A percentile compares a stretch with the other conserved stretches of the same genome.
phyloP scores from a whole-genome alignment of 441 rosid genomes.

The Jatropha multifida region DNA sequence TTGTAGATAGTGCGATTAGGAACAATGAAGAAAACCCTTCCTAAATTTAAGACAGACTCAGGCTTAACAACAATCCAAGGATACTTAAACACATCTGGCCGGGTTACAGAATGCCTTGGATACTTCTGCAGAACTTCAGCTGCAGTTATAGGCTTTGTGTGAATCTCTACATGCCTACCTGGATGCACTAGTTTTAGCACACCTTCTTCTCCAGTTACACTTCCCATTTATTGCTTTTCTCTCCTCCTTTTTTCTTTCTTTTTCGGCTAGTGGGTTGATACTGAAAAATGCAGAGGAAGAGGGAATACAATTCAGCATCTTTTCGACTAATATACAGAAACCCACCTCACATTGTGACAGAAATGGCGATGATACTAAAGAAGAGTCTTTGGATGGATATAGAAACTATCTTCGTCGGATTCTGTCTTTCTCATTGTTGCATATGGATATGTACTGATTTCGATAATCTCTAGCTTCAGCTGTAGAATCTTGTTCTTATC shows the following conservation, averaged over 20 bases:
- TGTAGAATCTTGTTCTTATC: background rate
- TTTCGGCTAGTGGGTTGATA: background rate
- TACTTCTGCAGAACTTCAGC: conserved; percentile 41
- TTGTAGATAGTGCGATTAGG: conserved; percentile 38
- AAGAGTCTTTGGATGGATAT: conserved; percentile 18
- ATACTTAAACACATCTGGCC: conserved; percentile 44
- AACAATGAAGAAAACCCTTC: conserved; percentile 46
- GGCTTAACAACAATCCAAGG: conserved; percentile 52
- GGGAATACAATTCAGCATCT: conserved; percentile 2
- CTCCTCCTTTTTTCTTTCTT: background rate
- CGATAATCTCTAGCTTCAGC: conserved; percentile 13
- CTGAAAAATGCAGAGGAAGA: conserved; percentile 17
- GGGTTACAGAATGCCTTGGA: conserved; percentile 49
- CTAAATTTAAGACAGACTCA: conserved; percentile 32
- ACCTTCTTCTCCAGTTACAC: conserved; percentile 22
- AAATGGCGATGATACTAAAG: conserved; percentile 24
- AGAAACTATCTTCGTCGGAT: background rate
- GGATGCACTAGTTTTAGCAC: conserved; percentile 46
- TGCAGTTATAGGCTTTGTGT: conserved; percentile 34
- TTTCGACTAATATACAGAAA: conserved; percentile 21
- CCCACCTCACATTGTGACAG: conserved; percentile 12
- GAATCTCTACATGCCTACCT: conserved; percentile 39
- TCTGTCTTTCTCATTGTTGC: conserved; percentile 11
- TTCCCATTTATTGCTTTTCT: conserved; percentile 18
- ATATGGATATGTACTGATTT: background rate